These are phyloP conservation scores for Sclerotiophoma versabilis DNA, from an alignment of 2,329 filamentous ascomycete species.

Conservation along the genomic window DNA sequence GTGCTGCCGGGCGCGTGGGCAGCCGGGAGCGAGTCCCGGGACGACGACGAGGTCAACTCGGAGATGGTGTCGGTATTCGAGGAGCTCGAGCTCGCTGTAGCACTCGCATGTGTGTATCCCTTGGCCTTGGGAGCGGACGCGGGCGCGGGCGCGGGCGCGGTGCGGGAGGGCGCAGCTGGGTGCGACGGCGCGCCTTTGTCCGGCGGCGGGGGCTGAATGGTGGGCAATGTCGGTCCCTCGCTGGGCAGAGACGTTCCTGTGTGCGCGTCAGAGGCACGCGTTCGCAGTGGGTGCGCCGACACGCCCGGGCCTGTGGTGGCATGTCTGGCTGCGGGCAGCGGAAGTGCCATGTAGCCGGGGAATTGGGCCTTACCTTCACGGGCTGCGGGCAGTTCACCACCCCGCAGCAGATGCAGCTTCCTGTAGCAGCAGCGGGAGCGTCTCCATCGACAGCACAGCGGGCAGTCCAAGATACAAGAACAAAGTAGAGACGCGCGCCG, in stretches of 20 bases:
- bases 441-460: slow-evolving; percentile 49
- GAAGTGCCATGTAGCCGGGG: slow-evolving; percentile 14
- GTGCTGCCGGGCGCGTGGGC: slow-evolving; percentile 28
- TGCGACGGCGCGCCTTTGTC: slow-evolving; percentile 37
- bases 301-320: slow-evolving; percentile 13
- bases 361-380: slow-evolving; percentile 29
- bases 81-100: slow-evolving; percentile 34
- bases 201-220: slow-evolving; percentile 37
- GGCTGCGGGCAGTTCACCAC: slow-evolving; percentile 38
- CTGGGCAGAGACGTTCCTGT: slow-evolving; percentile 26
- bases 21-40: slow-evolving; percentile 38
- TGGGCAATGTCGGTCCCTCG: slow-evolving; percentile 28
- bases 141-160: too few relatives aligned
- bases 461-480: slow-evolving; percentile 5
- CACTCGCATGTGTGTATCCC: slow-evolving; percentile 38
- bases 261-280: slow-evolving; percentile 29
- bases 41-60: slow-evolving; percentile 42
- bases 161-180: slow-evolving; percentile 20
- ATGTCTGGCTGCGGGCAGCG: neutral
- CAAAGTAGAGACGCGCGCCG: neutral
- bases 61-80: slow-evolving; percentile 33
- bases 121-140: slow-evolving; percentile 18
- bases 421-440: slow-evolving; percentile 38
- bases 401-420: slow-evolving; percentile 44
- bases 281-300: neutral